These are phyloP conservation scores for Hammondia hammondi DNA, from an alignment of 169 alveolate genomes.

Conservation along the genomic window DNA sequence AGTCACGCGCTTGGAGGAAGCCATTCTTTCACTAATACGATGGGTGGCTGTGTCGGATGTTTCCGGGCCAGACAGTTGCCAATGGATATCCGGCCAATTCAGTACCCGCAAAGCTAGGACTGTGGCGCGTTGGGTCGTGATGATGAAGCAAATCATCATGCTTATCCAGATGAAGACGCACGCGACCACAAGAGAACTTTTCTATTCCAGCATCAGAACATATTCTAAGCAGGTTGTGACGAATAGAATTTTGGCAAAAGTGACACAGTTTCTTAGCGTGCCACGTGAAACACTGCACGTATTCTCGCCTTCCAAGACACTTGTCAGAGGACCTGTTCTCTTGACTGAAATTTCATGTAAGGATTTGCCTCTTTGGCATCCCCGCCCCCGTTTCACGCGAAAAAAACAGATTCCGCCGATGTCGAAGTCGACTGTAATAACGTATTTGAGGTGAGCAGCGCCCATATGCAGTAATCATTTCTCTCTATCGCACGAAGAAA, in stretches of 20 bases:
- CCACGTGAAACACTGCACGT: conserved; percentile 19
- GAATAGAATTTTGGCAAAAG: not conserved
- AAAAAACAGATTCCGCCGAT: not conserved
- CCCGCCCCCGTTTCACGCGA: not conserved
- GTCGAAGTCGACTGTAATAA: conserved; percentile 16
- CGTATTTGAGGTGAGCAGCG: conserved; percentile 22
- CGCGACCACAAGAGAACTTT: conserved; percentile 6
- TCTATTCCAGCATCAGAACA: not conserved
- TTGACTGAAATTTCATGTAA: not conserved
- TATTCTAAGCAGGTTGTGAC: not conserved
- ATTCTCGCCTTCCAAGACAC: conserved; percentile 20
- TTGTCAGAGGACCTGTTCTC: not conserved
- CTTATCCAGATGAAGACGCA: not conserved
- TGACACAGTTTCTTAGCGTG: not conserved
- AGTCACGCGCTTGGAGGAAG: not conserved
- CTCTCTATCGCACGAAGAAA: not conserved
- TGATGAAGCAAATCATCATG: not conserved
- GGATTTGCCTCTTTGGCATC: not conserved
- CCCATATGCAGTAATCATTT: not conserved
- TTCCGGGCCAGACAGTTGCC: not conserved
- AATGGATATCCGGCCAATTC: not conserved
- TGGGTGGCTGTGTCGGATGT: not conserved
- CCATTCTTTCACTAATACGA: not conserved
- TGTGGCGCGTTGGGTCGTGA: not conserved
- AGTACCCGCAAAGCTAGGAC: not conserved